phyloP scores from a whole-genome alignment of 768 basidiomycete genomes.

The Solioccasus polychromus region DNA sequence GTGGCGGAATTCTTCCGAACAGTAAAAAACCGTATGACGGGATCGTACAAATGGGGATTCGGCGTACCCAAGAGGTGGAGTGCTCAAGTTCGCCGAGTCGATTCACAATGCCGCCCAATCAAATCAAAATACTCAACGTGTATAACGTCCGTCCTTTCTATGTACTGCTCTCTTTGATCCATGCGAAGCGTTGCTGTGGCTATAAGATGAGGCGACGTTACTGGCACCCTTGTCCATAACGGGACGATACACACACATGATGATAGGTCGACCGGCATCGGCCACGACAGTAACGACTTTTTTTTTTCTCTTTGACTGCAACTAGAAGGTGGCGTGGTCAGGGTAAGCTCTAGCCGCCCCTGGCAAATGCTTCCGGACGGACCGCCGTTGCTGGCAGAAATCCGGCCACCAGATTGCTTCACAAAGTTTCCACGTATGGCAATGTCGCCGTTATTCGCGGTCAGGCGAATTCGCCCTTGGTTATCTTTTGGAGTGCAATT shows the following conservation, averaged over 20 bases:
- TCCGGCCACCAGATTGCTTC: conserved; percentile 5
- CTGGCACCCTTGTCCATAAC: conserved; percentile 16
- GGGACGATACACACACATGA: neutral
- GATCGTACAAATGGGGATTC: conserved; percentile 27
- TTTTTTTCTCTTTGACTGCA: no score
- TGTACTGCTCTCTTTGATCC: conserved; percentile 19
- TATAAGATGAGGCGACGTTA: conserved; percentile 21
- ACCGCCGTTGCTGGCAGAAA: conserved; percentile 5
- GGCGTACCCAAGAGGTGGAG: conserved; percentile 9
- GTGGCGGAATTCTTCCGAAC: conserved; percentile 22
- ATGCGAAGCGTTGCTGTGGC: conserved; percentile 26
- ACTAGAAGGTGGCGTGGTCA: conserved; percentile 21
- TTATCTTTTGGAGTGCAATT: conserved; percentile 5
- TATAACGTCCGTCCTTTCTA: conserved; percentile 19
- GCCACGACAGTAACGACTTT: no score
- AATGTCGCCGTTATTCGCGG: conserved; percentile 8
- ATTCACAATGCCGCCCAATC: conserved; percentile 15
- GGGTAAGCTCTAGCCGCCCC: conserved; percentile 19
- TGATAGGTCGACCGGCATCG: no score
- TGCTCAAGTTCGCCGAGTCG: conserved; percentile 23
- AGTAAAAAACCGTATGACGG: conserved; percentile 18
- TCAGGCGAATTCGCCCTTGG: conserved; percentile 10
- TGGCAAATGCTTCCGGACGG: conserved; percentile 16
- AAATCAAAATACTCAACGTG: conserved; percentile 23
- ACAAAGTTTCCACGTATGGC: conserved; percentile 7